Conservation (phyloP, 2,329 filamentous ascomycete species). For the Fusarium clavum region DNA sequence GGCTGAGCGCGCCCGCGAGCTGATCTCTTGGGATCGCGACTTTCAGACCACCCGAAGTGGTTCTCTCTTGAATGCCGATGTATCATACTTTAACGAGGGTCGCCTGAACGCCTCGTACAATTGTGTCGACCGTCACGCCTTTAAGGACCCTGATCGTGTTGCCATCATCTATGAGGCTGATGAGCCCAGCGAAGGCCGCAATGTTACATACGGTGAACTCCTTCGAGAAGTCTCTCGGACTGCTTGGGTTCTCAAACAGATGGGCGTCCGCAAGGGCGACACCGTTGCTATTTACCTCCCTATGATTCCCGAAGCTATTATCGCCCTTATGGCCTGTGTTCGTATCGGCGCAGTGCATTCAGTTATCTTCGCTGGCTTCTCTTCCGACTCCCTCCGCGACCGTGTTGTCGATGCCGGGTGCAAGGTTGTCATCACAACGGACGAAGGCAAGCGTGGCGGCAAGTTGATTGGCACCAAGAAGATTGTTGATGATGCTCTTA, state of each 20-base stretch:
- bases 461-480: slow-evolving; percentile 99
- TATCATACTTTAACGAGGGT: slow-evolving; percentile 94
- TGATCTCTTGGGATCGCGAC: slow-evolving; percentile 89
- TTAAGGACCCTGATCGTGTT: slow-evolving; percentile 90
- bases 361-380: slow-evolving; percentile 98
- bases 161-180: slow-evolving; percentile 99
- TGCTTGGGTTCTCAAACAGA: slow-evolving; percentile 89
- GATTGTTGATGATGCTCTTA: slow-evolving; percentile 97
- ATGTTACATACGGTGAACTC: slow-evolving; percentile 92
- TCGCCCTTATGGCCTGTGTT: slow-evolving; percentile 89
- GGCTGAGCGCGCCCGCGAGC: slow-evolving; percentile 85
- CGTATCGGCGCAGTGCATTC: slow-evolving; percentile 97
- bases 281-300: slow-evolving; percentile 97
- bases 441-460: slow-evolving; percentile 97
- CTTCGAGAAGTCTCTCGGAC: slow-evolving; percentile 90
- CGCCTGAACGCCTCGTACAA: slow-evolving; percentile 96
- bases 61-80: slow-evolving; percentile 81
- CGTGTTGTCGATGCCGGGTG: slow-evolving; percentile 91
- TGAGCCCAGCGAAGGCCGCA: slow-evolving; percentile 86
- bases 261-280: slow-evolving; percentile 97
- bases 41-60: slow-evolving; percentile 91
- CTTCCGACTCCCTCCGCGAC: slow-evolving; percentile 93
- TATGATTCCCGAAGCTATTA: slow-evolving; percentile 96
- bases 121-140: slow-evolving; percentile 95
- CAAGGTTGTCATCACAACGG: slow-evolving; percentile 95